A percentile compares a stretch with the other conserved stretches of the same genome.
These are phyloP conservation scores for Piloderma croceum DNA, from an alignment of 768 basidiomycete species.

Conservation along the genomic window DNA sequence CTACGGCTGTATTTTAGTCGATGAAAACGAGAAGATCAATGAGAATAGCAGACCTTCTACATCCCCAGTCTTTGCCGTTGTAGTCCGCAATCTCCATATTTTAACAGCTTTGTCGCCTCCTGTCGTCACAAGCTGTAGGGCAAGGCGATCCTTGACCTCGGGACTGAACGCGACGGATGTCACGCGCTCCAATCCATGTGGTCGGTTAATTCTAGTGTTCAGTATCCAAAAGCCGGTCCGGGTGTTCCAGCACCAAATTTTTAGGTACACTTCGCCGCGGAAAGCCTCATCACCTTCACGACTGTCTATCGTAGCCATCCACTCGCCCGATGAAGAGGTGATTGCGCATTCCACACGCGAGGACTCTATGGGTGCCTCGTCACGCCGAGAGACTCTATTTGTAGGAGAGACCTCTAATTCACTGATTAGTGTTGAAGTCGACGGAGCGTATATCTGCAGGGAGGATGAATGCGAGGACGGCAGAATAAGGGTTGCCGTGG, in stretches of 20 bases:
- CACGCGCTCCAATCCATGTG: conserved; percentile 66
- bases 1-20: conserved; percentile 27
- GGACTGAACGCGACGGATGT: conserved; percentile 70
- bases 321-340: conserved; percentile 65
- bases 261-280: conserved; percentile 71
- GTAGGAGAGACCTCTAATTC: conserved; percentile 94
- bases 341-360: conserved; percentile 66
- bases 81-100: conserved; percentile 63
- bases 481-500: conserved; percentile 72
- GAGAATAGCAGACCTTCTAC: conserved; percentile 44
- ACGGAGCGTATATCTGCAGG: conserved; percentile 84
- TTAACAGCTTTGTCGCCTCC: conserved; percentile 75
- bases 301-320: conserved; percentile 89
- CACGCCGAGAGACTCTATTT: conserved; percentile 80
- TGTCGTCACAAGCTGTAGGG: conserved; percentile 59
- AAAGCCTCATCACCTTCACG: conserved; percentile 63
- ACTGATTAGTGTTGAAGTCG: conserved; percentile 61
- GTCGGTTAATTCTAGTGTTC: conserved; percentile 85
- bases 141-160: conserved; percentile 21
- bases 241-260: conserved; percentile 85
- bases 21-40: not conserved
- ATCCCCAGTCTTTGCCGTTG: conserved; percentile 39
- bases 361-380: conserved; percentile 71
- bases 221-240: conserved; percentile 60
- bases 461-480: conserved; percentile 94